Evolutionary conservation across 768 basidiomycete genomes (phyloP), one percentile per base, ranked within the genome.

Genomic region (Boletellus ananiceps): DNA sequence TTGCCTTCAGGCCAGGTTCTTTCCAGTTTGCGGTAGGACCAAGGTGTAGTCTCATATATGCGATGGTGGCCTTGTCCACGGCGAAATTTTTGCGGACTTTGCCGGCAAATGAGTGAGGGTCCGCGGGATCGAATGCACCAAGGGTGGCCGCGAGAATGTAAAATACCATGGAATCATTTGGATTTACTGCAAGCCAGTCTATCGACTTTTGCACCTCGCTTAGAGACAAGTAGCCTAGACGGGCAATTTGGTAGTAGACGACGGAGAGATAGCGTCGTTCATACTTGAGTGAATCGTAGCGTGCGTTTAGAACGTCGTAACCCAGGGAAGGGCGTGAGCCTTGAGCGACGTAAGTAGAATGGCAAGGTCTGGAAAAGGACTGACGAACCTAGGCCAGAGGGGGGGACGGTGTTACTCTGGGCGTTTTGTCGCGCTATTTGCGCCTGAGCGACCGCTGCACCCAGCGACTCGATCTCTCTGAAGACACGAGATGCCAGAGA

Each of bases 241-340:
- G 78, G 16, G 82, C 76, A 47, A 91, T 70, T 21, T 80, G 70
- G 63, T 77, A 81, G 32, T 89, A 74, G 13, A 80, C 73, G n/a
- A 75, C 74, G 16, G 82, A 81, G 4, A 93, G 76, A 42, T 75
- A 73, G 11, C 86, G 78, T 54, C 89, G 76, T 60, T 93, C 88
- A 46, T 83, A 83, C 59, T 78, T 81, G 43, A 93, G 72, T 0
- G 85, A 88, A 32, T 88, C 82, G 57, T 80, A 78, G 27, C 88
- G 81, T 34, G 84, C 80, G 41, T 74, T 78, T 1, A 86, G 72
- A 51, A 89, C 74, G 51, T 87, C 84, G 40, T 74, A 76, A 8
- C 88, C 86, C 38, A 93, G 69, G 2, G 72, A 66, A 5, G 77
- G 72, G 44, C 65, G 67, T 19, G 58, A 52, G 37, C 72, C 79